These are phyloP conservation scores for Dioscorea dumetorum DNA, from an alignment of 106 monocot species.

Conservation along the genomic window DNA sequence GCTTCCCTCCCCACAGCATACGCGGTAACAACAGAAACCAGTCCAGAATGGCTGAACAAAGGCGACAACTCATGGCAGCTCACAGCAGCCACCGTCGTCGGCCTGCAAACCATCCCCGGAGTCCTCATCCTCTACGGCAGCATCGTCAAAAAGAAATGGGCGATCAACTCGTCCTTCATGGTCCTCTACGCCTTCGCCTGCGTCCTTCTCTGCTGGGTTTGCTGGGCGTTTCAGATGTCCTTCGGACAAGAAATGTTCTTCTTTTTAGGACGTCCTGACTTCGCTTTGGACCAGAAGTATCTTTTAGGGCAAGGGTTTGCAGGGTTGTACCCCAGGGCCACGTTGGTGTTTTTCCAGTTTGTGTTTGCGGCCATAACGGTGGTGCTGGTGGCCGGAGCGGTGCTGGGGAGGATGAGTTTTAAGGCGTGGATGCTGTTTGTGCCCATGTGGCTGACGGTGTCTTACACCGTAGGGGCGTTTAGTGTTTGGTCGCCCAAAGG, in stretches of 20 bases:
- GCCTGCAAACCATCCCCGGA: slow-evolving; percentile 30
- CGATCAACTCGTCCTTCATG: slow-evolving; percentile 54
- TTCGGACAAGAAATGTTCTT: slow-evolving; percentile 13
- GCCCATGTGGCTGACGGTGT: slow-evolving; percentile 20
- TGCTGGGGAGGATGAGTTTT: slow-evolving; percentile 22
- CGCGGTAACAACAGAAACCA: too few relatives aligned
- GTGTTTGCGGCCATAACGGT: slow-evolving; percentile 4
- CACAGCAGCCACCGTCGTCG: too few relatives aligned
- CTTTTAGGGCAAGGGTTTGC: not conserved
- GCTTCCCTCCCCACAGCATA: too few relatives aligned
- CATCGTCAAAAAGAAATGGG: slow-evolving; percentile 46
- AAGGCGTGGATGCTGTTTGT: not conserved
- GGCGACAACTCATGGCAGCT: not conserved
- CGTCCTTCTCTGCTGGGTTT: slow-evolving; percentile 25
- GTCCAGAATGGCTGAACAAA: not conserved
- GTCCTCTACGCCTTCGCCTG: slow-evolving; percentile 51
- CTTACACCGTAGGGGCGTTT: slow-evolving; percentile 13
- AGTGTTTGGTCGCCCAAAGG: slow-evolving; percentile 16
- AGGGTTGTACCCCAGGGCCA: not conserved
- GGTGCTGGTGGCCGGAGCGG: slow-evolving; percentile 9
- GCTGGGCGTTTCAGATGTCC: slow-evolving; percentile 21
- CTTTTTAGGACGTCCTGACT: slow-evolving; percentile 14
- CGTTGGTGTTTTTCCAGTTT: slow-evolving; percentile 20
- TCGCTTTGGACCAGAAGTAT: slow-evolving; percentile 9
- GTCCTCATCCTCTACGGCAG: slow-evolving; percentile 40